phyloP scores from a whole-genome alignment of 2,329 filamentous ascomycete species.

The Zymoseptoria tritici region DNA sequence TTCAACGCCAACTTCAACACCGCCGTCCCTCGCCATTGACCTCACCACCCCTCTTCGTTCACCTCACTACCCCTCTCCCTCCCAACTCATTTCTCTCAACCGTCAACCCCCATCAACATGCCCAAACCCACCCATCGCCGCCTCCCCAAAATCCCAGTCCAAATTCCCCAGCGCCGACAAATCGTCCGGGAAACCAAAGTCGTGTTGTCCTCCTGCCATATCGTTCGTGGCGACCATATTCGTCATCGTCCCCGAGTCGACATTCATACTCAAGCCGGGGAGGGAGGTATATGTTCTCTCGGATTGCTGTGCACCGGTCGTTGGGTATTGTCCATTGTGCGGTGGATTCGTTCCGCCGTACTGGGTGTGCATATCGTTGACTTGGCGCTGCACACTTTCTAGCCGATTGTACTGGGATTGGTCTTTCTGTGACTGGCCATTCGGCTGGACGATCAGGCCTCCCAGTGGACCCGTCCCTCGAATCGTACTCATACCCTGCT shows the following conservation, averaged over 20 bases:
- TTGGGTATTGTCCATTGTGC: no score
- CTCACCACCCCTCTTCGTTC: neutral
- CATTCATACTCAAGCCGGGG: no score
- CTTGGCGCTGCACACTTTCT: neutral
- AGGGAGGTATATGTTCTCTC: no score
- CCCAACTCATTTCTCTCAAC: neutral
- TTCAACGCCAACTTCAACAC: no score
- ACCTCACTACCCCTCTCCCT: no score
- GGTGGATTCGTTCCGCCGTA: neutral
- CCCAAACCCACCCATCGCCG: neutral
- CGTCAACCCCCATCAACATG: neutral
- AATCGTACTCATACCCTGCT: neutral
- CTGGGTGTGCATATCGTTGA: neutral
- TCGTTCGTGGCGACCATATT: neutral
- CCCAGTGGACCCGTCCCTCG: neutral
- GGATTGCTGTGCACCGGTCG: no score
- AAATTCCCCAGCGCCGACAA: neutral
- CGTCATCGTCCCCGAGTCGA: no score
- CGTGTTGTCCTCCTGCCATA: neutral
- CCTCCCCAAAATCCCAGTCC: neutral
- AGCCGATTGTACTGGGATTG: neutral
- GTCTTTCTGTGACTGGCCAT: neutral
- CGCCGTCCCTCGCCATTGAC: no score
- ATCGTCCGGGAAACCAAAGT: neutral
- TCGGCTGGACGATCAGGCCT: neutral